Base-by-base conservation (phyloP, 2,329 filamentous ascomycete species). In the Pseudocercospora cruenta region DNA sequence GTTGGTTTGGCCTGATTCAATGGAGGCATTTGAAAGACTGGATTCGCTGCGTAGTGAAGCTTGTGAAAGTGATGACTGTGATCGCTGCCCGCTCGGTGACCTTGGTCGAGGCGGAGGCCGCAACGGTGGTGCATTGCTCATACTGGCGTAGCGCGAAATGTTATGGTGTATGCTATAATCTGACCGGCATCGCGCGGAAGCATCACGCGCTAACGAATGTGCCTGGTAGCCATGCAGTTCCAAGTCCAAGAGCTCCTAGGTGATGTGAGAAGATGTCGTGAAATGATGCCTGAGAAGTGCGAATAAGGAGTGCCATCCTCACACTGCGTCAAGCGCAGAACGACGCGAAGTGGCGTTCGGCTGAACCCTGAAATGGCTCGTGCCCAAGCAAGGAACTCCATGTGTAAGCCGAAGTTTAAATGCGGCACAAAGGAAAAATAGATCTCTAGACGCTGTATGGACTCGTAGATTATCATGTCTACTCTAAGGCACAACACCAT, bases 1-100 rank as follows among this genome's bases (percentile, higher is more conserved):
- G 36, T 55, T 53, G 26, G 64, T 24, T 60, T 80, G 79, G 51
- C 76, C 77, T 57, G 76, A 78, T 69, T 83, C 81, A 59, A 77
- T 79, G 63, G 76, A 78, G 7, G 73, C 71, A 47, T 69, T 74
- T 21, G 77, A 79, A 31, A 77, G 58, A 36, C 75, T 76, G 2
- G 76, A 77, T 45, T 76, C 74, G 53, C 76, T 78, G 8, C 75
- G 73, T n/a, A 72, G 16, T 5, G 73, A 76, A 9, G 67, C 59
- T 60, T 76, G 75, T 31, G 77, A 78, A 8, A 74, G 65, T 19
- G 75, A 73, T 10, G 76, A 77, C 36, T 75, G 73, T 26, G 76
- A 77, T 22, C 75, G 66, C 45, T 73, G 70, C 33, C 72, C 74
- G 24, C 71, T 70, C 26, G 75, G 75, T 21, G 74, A 73, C 26